Evolutionary conservation across 148 eudicot species (phyloP).

Genomic region (Silene conica): DNA sequence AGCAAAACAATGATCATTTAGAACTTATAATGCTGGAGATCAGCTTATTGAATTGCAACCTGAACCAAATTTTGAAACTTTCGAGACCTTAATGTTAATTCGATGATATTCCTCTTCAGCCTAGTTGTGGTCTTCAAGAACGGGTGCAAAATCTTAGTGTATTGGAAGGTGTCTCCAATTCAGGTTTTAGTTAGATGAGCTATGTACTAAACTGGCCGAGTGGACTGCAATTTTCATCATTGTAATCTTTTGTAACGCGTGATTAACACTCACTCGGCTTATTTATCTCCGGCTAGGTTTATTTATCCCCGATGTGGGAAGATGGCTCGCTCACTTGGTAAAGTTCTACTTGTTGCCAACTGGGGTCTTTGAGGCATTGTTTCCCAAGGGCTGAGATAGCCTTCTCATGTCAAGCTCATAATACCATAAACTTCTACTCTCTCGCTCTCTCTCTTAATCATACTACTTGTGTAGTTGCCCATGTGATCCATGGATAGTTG

Average conservation of each 20-base stretch:
- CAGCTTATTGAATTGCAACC: neutral
- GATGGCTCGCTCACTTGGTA: too few species aligned
- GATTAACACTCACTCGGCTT: neutral
- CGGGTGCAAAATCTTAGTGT: neutral
- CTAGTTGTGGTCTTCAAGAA: neutral
- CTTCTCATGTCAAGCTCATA: too few species aligned
- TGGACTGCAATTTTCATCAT: neutral
- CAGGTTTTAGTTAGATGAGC: neutral
- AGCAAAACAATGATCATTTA: slow-evolving; percentile 36
- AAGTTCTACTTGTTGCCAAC: too few species aligned
- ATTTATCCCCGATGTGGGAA: too few species aligned
- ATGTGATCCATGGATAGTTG: too few species aligned
- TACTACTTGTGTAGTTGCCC: too few species aligned
- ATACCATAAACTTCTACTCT: too few species aligned
- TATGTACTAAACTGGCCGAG: neutral
- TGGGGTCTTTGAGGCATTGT: too few species aligned
- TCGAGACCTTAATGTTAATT: neutral
- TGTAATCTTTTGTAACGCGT: neutral
- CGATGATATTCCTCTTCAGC: slow-evolving; percentile 2
- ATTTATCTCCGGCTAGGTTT: neutral
- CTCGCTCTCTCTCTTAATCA: too few species aligned
- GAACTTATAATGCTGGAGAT: neutral
- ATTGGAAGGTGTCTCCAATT: neutral
- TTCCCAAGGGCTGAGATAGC: too few species aligned
- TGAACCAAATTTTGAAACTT: neutral